Base-by-base conservation (phyloP, 1,139 yeast genomes). In the Pichia sp. region DNA sequence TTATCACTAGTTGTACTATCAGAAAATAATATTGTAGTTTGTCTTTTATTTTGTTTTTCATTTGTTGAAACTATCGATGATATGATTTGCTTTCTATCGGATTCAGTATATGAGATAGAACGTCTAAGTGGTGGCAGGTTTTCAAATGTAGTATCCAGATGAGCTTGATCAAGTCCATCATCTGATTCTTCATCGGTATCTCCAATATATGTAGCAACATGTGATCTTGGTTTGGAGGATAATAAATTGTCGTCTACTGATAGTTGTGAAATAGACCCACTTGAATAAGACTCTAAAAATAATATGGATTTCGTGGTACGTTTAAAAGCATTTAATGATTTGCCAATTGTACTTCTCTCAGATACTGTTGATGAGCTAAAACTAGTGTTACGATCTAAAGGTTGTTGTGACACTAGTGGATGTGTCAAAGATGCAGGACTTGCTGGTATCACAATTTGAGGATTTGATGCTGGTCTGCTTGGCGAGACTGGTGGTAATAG, bases 261-360 rank as follows among this genome's bases (percentile, higher is more conserved):
- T 7, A 16, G 6, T 42, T 39, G 44, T 2, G 44, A 29, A 1
- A 13, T 22, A 8, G 45, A 25, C 22, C 42, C 41, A 15, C 37
- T 37, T 8, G 51, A 48, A 13, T 39, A 42, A 6, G 56, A 43
- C 8, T 61, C 63, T n/a, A 53, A 38, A 26, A 58, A 50, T n/a
- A 61, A 32, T 6, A 60, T 45, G 3, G 62, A 58, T 36, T 52
- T 59, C 3, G 62, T 58, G 8, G 57, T 55, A 27, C 48, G 48
- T 36, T 53, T 56, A 23, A 61, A 42, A 8, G 50, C 55, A 26
- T 49, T 40, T 4, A 59, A 35, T 5, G 63, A 59, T 46, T 53
- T 48, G 9, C 56, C 52, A 8, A 55, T 39, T 0, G 57, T 40
- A 30, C 58, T 49, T 27, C 48, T 56, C 3, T 57, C 62, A 0